phyloP scores from a whole-genome alignment of 2,329 filamentous ascomycete genomes.

The Mycosphaerella sp. region DNA sequence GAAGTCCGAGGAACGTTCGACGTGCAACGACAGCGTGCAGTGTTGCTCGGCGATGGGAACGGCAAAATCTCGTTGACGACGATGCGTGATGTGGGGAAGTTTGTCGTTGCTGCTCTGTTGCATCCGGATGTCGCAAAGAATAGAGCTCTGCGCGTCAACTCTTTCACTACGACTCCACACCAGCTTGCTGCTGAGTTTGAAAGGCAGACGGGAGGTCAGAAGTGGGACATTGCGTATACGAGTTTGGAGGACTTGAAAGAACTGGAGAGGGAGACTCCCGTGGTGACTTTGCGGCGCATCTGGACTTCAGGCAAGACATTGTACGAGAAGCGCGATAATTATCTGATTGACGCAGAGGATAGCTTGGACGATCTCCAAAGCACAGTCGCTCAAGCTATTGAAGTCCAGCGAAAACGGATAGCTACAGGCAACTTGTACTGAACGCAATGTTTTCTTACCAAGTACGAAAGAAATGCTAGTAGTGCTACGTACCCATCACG shows the following conservation, averaged over 20 bases:
- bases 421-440: slow-evolving; percentile 6
- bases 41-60: slow-evolving; percentile 57
- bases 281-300: slow-evolving; percentile 59
- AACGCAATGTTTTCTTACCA: background rate
- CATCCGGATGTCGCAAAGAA: slow-evolving; percentile 51
- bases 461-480: too few species aligned
- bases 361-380: slow-evolving; percentile 48
- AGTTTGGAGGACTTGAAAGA: slow-evolving; percentile 50
- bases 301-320: slow-evolving; percentile 68
- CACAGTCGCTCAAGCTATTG: slow-evolving; percentile 38
- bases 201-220: slow-evolving; percentile 52
- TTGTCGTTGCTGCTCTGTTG: slow-evolving; percentile 56
- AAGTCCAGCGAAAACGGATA: slow-evolving; percentile 20
- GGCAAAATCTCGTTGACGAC: slow-evolving; percentile 62
- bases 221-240: slow-evolving; percentile 51
- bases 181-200: slow-evolving; percentile 62
- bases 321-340: slow-evolving; percentile 64
- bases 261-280: slow-evolving; percentile 53
- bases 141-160: slow-evolving; percentile 61
- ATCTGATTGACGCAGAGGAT: slow-evolving; percentile 46
- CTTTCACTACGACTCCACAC: slow-evolving; percentile 60
- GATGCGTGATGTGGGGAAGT: slow-evolving; percentile 64
- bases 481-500: background rate
- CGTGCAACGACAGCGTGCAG: slow-evolving; percentile 50
- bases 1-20: slow-evolving; percentile 54